Evolutionary conservation across 805 yeast species (phyloP), one percentile per base, ranked within the genome.

Genomic region (Candida taoyuanica): DNA sequence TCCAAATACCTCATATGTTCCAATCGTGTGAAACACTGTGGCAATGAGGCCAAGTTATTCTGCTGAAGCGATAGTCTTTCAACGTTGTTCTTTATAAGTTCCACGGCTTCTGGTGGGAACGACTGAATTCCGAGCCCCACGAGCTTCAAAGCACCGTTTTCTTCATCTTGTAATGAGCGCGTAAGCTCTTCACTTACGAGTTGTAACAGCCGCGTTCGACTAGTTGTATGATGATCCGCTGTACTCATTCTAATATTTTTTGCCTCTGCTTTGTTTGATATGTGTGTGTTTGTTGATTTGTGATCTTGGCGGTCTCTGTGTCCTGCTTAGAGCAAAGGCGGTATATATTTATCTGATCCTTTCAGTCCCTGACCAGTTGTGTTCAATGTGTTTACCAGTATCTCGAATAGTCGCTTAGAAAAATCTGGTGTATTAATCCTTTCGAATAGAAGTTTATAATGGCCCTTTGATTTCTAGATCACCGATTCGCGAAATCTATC

Each of bases 1-100:
- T 85, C 91, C 40, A 85, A 60, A 45, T 78, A 81, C 38, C 74
- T 65, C 36, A 84, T 59, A 31, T 65, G 60, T 12, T 66, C 48
- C 41, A 82, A 50, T 7, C 62, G 55, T 5, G 58, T 44, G 51
- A 81, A 68, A 33, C 63, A 66, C 2, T 57, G 50, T 0, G 87
- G 85, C 13, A 82, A 55, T 3, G 58, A 53, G 0, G 59, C 46
- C 12, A 82, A 53, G 20, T 60, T 56, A 54, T 81, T 82, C 37
- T 66, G 67, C 38, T 78, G 74, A 16, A 82, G 52, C 3, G 78
- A 71, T 8, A 82, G 60, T 48, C 78, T 70, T 40, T 72, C 74
- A 5, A 73, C 67, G 11, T 53, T 48, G 18, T 58, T 60, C 25
- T 33, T 53, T 29, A 74, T 48, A 24, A 64, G 33, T 5, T 63